phyloP scores from a whole-genome alignment of 768 basidiomycete species.

The Lactarius psammicola region DNA sequence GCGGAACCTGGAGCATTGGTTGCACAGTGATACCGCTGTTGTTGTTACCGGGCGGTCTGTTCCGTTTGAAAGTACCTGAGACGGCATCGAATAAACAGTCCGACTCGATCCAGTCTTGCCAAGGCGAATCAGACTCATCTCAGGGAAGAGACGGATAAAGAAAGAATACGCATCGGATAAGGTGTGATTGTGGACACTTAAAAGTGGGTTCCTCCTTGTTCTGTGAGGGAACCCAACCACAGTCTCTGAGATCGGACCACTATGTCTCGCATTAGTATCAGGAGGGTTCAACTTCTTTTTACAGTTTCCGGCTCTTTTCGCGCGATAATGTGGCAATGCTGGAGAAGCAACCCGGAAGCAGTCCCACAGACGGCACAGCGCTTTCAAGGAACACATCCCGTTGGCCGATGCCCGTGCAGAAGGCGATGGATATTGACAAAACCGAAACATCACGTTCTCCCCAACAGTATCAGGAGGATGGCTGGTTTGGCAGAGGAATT shows the following conservation, averaged over 20 bases:
- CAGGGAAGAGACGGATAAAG: slow-evolving; percentile 34
- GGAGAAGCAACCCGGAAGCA: too few species aligned
- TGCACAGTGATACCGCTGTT: too few species aligned
- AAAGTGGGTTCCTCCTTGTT: not conserved
- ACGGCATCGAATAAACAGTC: not conserved
- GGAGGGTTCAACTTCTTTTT: not conserved
- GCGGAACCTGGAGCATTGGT: too few species aligned
- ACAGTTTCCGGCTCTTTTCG: not conserved
- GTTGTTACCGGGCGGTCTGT: too few species aligned
- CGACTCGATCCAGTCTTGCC: slow-evolving; percentile 18
- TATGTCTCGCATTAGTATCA: not conserved
- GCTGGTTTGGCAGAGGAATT: not conserved
- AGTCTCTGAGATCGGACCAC: not conserved
- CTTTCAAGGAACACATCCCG: not conserved
- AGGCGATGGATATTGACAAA: not conserved
- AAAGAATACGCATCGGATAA: slow-evolving; percentile 30
- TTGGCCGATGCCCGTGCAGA: not conserved
- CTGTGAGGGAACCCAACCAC: not conserved
- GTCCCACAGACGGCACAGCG: slow-evolving; percentile 12
- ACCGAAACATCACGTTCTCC: not conserved
- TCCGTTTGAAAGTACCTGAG: not conserved
- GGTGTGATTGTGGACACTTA: slow-evolving; percentile 16
- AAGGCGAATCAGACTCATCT: slow-evolving; percentile 27
- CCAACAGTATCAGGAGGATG: not conserved
- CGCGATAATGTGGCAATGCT: not conserved